Percentiles rank a stretch among this genome's conserved stretches.
Evolutionary conservation across 805 yeast species (phyloP).

Genomic region (Candida qinlingensis): DNA sequence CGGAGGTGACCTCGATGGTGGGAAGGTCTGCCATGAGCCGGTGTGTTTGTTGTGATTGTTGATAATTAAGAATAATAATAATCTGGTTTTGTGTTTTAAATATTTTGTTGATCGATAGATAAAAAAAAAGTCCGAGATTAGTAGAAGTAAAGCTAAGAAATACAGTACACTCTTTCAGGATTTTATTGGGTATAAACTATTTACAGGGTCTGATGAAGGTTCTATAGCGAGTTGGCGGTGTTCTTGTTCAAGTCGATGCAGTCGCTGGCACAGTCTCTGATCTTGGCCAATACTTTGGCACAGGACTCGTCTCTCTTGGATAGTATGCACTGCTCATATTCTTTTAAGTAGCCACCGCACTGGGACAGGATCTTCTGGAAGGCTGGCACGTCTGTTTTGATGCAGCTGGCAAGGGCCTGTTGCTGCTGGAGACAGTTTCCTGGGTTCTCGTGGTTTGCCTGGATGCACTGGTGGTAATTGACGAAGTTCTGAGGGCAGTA

Average conservation of each 20-base stretch:
- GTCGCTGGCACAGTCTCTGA: slow-evolving; percentile 59
- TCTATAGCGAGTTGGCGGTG: slow-evolving; percentile 12
- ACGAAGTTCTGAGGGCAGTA: slow-evolving; percentile 71
- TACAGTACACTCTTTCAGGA: too few relatives aligned
- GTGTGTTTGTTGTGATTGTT: too few relatives aligned
- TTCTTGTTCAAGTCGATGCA: slow-evolving; percentile 27
- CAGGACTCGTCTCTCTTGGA: slow-evolving; percentile 47
- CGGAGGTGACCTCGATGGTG: neutral
- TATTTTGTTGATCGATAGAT: too few relatives aligned
- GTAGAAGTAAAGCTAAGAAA: too few relatives aligned
- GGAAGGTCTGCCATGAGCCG: neutral
- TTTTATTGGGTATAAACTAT: neutral
- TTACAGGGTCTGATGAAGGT: neutral
- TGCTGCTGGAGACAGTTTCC: slow-evolving; percentile 52
- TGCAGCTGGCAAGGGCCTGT: slow-evolving; percentile 53
- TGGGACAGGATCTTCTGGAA: slow-evolving; percentile 61
- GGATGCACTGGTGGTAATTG: slow-evolving; percentile 68
- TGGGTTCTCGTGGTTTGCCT: slow-evolving; percentile 47
- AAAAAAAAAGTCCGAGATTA: too few relatives aligned
- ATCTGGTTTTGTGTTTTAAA: too few relatives aligned
- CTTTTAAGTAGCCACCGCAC: slow-evolving; percentile 53
- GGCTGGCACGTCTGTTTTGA: slow-evolving; percentile 58
- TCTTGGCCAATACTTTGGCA: slow-evolving; percentile 41
- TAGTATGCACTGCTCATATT: slow-evolving; percentile 61
- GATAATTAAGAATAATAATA: too few relatives aligned